Conservation (phyloP, 495 filamentous ascomycete genomes). For the Tuber umbilicatum region DNA sequence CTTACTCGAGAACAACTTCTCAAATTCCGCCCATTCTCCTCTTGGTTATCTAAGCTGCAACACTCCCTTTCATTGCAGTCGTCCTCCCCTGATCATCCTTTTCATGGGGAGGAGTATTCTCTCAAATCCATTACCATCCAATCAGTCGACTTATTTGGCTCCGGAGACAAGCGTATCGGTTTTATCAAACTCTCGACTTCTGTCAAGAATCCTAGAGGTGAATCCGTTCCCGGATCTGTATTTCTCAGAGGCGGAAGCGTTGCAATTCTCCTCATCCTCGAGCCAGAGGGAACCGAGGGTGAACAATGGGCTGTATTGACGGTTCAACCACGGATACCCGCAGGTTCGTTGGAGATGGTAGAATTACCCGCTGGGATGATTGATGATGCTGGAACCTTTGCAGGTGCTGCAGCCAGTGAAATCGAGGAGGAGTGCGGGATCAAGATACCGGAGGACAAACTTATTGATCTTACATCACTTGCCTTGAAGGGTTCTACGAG, state of each 20-base stretch:
- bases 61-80: slow-evolving; percentile 59
- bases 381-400: slow-evolving; percentile 67
- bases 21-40: slow-evolving; percentile 62
- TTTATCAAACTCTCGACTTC: slow-evolving; percentile 70
- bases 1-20: slow-evolving; percentile 60
- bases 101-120: slow-evolving; percentile 62
- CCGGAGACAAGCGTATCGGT: slow-evolving; percentile 51
- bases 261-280: slow-evolving; percentile 69
- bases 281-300: slow-evolving; percentile 47
- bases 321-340: slow-evolving; percentile 74
- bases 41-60: slow-evolving; percentile 64
- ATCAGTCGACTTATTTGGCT: slow-evolving; percentile 64
- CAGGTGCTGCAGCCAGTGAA: slow-evolving; percentile 71
- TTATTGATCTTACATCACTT: slow-evolving; percentile 65
- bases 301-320: slow-evolving; percentile 71
- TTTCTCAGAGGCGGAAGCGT: slow-evolving; percentile 79
- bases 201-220: slow-evolving; percentile 57
- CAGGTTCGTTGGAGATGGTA: slow-evolving; percentile 64
- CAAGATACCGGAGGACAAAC: slow-evolving; percentile 46
- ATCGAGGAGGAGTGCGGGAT: slow-evolving; percentile 75
- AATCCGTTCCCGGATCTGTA: slow-evolving; percentile 65
- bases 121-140: slow-evolving; percentile 67
- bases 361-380: slow-evolving; percentile 90
- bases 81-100: slow-evolving; percentile 55
- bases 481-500: slow-evolving; percentile 44